Base-by-base conservation (phyloP, 2,329 filamentous ascomycete genomes). In the Xylaria sp. region DNA sequence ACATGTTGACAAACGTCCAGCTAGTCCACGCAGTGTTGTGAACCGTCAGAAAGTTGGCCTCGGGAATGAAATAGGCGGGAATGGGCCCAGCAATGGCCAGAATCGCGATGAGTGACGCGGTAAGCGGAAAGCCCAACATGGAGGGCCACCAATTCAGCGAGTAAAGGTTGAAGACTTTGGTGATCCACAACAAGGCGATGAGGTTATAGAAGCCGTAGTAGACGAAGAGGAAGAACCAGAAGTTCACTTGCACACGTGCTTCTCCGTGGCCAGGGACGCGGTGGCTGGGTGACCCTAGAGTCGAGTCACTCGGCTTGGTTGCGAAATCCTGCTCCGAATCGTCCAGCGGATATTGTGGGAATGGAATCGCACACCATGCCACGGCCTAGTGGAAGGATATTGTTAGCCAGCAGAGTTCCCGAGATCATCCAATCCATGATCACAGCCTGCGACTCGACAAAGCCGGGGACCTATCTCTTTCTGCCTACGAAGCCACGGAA, bases 131-230 rank as follows among this genome's bases (percentile, higher is more conserved):
- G 0, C 86, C 86, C 5, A 88, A 75, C 5, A 80, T 80, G 58
- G 82, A 76, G 6, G 85, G 85, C 85, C 85, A 89, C 86, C 86
- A 89, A 73, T 89, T 89, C 59, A 89, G 76, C 62, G 82, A 84
- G 76, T 89, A 89, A 19, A 89, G 78, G 67, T 89, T 89, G 71
- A 89, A 89, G 4, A 88, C 80, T 68, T 88, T 88, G 52, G 86
- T 89, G 69, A 89, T 87, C 84, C 85, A 89, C 62, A 87, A 81
- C 66, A 89, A 74, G 2, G 85, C 86, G 3, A 84, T 86, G 23
- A 88, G 68, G 69, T 86, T 88, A 73, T 89, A 89, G 65, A 87
- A 82, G 59, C 84, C 84, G 71, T 89, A 89, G 74, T 88, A 89
- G 59, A 87, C 81, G 53, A 87, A 81, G 44, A 89, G 76, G 68